Percentiles rank a stretch among this genome's conserved stretches.
Evolutionary conservation across 1,284 basidiomycete species (phyloP).

Genomic region (Coniferiporia weirii): DNA sequence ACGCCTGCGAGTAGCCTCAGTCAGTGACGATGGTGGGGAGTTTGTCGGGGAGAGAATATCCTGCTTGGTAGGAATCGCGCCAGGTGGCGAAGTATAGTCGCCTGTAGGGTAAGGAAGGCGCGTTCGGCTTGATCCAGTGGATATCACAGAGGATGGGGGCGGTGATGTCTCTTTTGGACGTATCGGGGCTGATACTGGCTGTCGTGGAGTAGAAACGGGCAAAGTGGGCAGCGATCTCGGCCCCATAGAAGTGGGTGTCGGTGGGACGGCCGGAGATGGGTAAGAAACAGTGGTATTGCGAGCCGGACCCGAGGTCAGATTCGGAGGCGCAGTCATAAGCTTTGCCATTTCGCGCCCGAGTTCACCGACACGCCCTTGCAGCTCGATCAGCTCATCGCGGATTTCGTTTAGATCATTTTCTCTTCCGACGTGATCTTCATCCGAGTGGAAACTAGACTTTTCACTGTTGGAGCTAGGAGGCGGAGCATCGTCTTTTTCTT

Average conservation of each 20-base stretch:
- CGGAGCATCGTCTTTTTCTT: slow-evolving; percentile 26
- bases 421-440: slow-evolving; percentile 22
- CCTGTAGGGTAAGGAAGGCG: slow-evolving; percentile 75
- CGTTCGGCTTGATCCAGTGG: slow-evolving; percentile 36
- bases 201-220: slow-evolving; percentile 29
- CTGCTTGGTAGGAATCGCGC: slow-evolving; percentile 30
- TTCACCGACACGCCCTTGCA: slow-evolving; percentile 65
- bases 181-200: slow-evolving; percentile 29
- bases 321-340: slow-evolving; percentile 50
- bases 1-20: slow-evolving; percentile 25
- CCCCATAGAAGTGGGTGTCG: slow-evolving; percentile 11
- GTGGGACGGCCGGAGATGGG: not conserved
- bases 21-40: slow-evolving; percentile 51
- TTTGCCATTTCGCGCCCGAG: slow-evolving; percentile 74
- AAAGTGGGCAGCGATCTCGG: slow-evolving; percentile 16
- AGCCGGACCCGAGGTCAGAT: slow-evolving; percentile 49
- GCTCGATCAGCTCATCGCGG: slow-evolving; percentile 61
- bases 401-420: slow-evolving; percentile 45
- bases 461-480: slow-evolving; percentile 11
- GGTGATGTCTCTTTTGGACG: slow-evolving; percentile 55
- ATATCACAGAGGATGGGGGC: slow-evolving; percentile 44
- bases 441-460: slow-evolving; percentile 19
- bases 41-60: slow-evolving; percentile 54
- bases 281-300: slow-evolving; percentile 33
- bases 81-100: slow-evolving; percentile 64